phyloP scores from a whole-genome alignment of 2,329 filamentous ascomycete genomes.

The Cladosporium velox region DNA sequence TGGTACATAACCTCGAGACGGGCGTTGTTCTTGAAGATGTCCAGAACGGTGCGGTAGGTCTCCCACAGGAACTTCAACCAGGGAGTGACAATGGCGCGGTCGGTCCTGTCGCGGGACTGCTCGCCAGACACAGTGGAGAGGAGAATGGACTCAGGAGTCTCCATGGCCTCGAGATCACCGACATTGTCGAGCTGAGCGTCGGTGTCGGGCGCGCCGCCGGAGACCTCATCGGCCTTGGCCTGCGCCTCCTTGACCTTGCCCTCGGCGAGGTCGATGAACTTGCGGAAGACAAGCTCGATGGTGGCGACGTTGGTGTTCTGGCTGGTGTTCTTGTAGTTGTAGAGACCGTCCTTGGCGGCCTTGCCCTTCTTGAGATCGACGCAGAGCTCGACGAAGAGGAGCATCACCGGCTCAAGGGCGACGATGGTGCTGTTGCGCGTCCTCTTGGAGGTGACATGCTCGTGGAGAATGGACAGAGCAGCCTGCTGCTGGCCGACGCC shows the following conservation, averaged over 20 bases:
- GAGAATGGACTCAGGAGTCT: slow-evolving; percentile 97
- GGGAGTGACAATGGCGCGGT: slow-evolving; percentile 95
- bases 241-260: slow-evolving; percentile 95
- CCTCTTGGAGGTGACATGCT: slow-evolving; percentile 98
- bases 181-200: slow-evolving; percentile 71
- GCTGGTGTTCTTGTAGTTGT: slow-evolving; percentile 99
- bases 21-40: slow-evolving; percentile 98
- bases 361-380: slow-evolving; percentile 98
- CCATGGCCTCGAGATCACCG: slow-evolving; percentile 93
- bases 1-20: slow-evolving; percentile 97
- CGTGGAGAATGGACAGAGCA: slow-evolving; percentile 91
- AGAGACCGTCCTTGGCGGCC: slow-evolving; percentile 95
- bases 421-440: slow-evolving; percentile 96
- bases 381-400: slow-evolving; percentile 93
- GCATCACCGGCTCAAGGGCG: slow-evolving; percentile 96
- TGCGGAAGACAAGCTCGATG: slow-evolving; percentile 96
- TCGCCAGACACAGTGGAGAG: slow-evolving; percentile 97
- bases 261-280: slow-evolving; percentile 96
- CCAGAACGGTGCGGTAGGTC: slow-evolving; percentile 95
- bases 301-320: slow-evolving; percentile 98
- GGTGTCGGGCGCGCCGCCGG: slow-evolving; percentile 78
- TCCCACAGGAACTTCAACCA: slow-evolving; percentile 99
- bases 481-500: slow-evolving; percentile 91
- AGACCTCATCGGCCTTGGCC: slow-evolving; percentile 91
- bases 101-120: slow-evolving; percentile 94